These are phyloP conservation scores for Nosema muscidifuracis DNA, from an alignment of 371 early-diverging fungal genomes.

Conservation along the genomic window DNA sequence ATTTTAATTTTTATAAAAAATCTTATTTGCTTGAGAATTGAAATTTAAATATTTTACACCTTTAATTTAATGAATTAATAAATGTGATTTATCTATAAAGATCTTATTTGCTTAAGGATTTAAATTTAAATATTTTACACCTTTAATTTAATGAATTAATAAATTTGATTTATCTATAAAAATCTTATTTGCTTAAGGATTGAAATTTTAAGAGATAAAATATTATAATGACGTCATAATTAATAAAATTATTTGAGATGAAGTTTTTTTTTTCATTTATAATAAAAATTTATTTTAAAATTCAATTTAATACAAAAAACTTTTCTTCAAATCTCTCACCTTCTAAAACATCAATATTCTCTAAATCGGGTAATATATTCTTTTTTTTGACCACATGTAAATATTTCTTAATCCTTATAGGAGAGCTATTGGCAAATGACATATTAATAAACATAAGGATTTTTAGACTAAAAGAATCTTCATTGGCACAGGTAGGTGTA, in stretches of 20 bases:
- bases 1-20: no score
- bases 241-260: not conserved
- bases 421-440: constrained; percentile 5
- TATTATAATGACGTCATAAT: no score
- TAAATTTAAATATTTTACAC: no score
- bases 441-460: constrained; percentile 30
- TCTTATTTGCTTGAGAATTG: no score
- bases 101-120: no score
- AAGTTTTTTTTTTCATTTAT: not conserved
- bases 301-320: constrained; percentile 1
- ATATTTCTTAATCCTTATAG: constrained; percentile 32
- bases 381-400: constrained; percentile 21
- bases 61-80: no score
- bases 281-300: not conserved
- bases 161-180: no score
- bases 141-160: no score
- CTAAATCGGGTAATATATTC: constrained; percentile 15
- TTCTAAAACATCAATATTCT: constrained; percentile 28
- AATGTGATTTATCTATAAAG: no score
- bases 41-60: no score
- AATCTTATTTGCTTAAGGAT: no score
- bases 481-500: constrained; percentile 17
- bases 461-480: constrained; percentile 3
- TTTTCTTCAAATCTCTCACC: constrained; percentile 30
- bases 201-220: no score